Percentiles rank a stretch among this genome's conserved stretches.
These are phyloP conservation scores for Ascochyta fabae DNA, from an alignment of 2,329 filamentous ascomycete genomes.

Conservation along the genomic window DNA sequence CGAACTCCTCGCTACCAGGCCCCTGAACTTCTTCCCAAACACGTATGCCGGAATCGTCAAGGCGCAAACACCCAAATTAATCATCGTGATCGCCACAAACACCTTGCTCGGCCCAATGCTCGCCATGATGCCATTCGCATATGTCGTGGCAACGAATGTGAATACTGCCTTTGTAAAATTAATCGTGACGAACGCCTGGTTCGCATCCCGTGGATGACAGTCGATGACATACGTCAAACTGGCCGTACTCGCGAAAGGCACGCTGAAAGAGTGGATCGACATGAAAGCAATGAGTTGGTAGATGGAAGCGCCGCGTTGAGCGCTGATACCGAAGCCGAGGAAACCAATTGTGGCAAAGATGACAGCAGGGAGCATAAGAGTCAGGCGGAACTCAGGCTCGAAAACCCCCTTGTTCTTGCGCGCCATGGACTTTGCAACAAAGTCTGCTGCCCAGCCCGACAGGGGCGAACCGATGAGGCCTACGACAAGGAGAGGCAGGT, in stretches of 20 bases:
- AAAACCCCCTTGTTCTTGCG: conserved; percentile 80
- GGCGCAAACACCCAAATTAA: conserved; percentile 74
- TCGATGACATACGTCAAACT: conserved; percentile 53
- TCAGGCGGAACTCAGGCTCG: conserved; percentile 82
- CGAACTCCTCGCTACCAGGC: conserved; percentile 31
- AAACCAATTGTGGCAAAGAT: conserved; percentile 49
- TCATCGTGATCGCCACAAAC: conserved; percentile 76
- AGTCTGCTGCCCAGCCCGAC: conserved; percentile 76
- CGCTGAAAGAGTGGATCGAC: conserved; percentile 45
- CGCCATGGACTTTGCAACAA: conserved; percentile 73
- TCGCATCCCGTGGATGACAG: conserved; percentile 49
- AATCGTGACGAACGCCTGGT: conserved; percentile 53
- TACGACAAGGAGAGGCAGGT: conserved; percentile 83
- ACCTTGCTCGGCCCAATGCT: conserved; percentile 63
- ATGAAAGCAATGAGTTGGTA: conserved; percentile 45
- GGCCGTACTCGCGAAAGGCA: conserved; percentile 49
- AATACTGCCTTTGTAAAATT: conserved; percentile 51
- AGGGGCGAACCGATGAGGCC: conserved; percentile 77
- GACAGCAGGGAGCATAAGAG: conserved; percentile 42
- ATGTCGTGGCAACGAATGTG: conserved; percentile 72
- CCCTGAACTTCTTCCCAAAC: conserved; percentile 43
- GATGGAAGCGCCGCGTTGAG: conserved; percentile 35
- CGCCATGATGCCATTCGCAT: conserved; percentile 76
- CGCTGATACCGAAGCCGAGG: conserved; percentile 51
- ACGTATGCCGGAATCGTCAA: conserved; percentile 72